Percentiles rank a stretch among this genome's conserved stretches.
Conservation (phyloP, 2,329 filamentous ascomycete species). For the Sclerotinia sclerotiorum region DNA sequence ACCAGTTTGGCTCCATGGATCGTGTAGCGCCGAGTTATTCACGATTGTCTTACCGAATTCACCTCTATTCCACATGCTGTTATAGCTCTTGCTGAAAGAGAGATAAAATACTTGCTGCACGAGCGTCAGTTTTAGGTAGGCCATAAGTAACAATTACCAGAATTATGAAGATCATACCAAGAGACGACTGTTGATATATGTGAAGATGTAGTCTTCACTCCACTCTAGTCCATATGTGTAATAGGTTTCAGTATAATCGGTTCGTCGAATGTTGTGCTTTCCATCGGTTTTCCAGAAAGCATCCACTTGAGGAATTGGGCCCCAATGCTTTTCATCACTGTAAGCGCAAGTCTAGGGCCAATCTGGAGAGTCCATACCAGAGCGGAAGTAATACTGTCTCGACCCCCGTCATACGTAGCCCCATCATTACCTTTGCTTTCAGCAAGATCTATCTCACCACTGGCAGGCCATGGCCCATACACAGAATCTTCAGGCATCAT, state of each 20-base stretch:
- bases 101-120: conserved; percentile 43
- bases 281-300: conserved; percentile 32
- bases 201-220: conserved; percentile 53
- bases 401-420: conserved; percentile 44
- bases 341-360: not conserved
- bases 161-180: conserved; percentile 32
- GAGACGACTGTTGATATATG: conserved; percentile 49
- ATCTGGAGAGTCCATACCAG: conserved; percentile 43
- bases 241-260: conserved; percentile 46
- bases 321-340: conserved; percentile 46
- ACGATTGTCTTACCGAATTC: conserved; percentile 44
- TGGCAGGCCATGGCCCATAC: conserved; percentile 53
- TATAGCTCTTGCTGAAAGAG: conserved; percentile 34
- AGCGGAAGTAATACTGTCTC: conserved; percentile 46
- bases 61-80: conserved; percentile 43
- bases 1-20: conserved; percentile 47
- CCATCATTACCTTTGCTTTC: conserved; percentile 50
- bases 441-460: conserved; percentile 55
- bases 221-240: conserved; percentile 56
- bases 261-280: conserved; percentile 37
- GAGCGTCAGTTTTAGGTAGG: conserved; percentile 27
- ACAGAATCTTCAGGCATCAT: conserved; percentile 51
- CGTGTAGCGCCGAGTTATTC: conserved; percentile 45
- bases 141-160: not conserved
- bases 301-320: conserved; percentile 38